Evolutionary conservation across 2,329 filamentous ascomycete genomes (phyloP), one percentile per base, ranked within the genome.

Genomic region (Phialophora macrospora): DNA sequence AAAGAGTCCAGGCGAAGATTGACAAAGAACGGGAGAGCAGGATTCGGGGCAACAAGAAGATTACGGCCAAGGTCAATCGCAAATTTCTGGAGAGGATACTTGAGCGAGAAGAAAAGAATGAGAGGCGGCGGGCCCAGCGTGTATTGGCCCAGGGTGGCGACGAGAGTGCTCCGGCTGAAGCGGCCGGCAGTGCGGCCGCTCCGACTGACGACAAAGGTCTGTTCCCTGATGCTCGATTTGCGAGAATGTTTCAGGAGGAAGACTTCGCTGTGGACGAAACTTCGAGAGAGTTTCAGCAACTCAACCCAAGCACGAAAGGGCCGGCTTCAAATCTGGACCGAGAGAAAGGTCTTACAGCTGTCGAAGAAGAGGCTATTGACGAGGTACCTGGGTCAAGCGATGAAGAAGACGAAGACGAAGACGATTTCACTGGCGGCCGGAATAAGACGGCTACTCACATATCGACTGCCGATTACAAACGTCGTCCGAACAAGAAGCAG

Each of bases 1-100:
- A 96, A 83, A 89, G 90, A 71, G 88, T 99, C 72, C 92, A 94
- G 78, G 92, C 96, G 75, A 97, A 94, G 84, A 92, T 99, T 69
- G 92, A 97, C 75, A 97, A 97, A 80, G 93, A 98, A 79, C 88
- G 95, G n/a, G 92, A 95, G 74, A 96, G 89, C 76, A 87, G 95
- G 71, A 98, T 99, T 74, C 87, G 95, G 72, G 93, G 94, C 70
- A 92, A 89, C 79, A 97, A 97, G 83, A 97, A 97, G 84, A 90
- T 96, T 7, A 78, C 82, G 14, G 86, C 87, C 82, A 98, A 97
- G 84, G 93, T 99, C 80, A 99, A 99, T 75, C 81, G 85, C 66
- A 84, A 80, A 70, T 78, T 88, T 55, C 87, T 86, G n/a, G 87
- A 89, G 76, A 85, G 81, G 73, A 80, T 89, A 67, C 76, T 86